These are phyloP conservation scores for Stentor coeruleus DNA, from an alignment of 73 alveolate genomes.

Conservation along the genomic window DNA sequence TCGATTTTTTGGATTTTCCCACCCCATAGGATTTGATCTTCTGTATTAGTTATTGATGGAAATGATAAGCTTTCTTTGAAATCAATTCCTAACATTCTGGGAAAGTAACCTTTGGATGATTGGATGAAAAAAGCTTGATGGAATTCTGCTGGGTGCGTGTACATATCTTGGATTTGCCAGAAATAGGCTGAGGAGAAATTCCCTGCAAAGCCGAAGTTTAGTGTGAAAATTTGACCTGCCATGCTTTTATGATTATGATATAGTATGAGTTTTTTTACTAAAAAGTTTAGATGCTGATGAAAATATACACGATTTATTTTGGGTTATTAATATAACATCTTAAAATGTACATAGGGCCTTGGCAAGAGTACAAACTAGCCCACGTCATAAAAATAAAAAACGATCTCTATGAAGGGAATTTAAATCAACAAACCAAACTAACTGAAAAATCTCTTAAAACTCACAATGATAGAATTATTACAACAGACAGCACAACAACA, in stretches of 20 bases:
- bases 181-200: background rate
- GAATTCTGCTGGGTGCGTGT: background rate
- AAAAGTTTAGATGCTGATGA: too few relatives aligned
- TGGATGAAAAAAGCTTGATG: background rate
- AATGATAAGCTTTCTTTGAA: background rate
- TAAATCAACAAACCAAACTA: background rate
- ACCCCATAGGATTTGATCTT: background rate
- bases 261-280: too few relatives aligned
- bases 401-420: background rate
- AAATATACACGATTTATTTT: too few relatives aligned
- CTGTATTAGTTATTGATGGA: background rate
- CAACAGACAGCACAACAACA: background rate
- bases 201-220: background rate
- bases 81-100: slow-evolving; percentile 1
- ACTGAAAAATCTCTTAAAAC: background rate
- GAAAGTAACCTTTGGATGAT: background rate
- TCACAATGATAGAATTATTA: background rate
- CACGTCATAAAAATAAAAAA: slow-evolving; percentile 29
- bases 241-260: too few relatives aligned
- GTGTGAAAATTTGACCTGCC: background rate
- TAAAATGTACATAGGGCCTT: slow-evolving; percentile 69
- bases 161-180: slow-evolving; percentile 11
- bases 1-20: slow-evolving; percentile 1
- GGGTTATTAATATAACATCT: too few relatives aligned
- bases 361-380: slow-evolving; percentile 64